Evolutionary conservation across 345 rosid genomes (phyloP), one percentile per base, ranked within the genome.

Genomic region (Pistacia atlantica): DNA sequence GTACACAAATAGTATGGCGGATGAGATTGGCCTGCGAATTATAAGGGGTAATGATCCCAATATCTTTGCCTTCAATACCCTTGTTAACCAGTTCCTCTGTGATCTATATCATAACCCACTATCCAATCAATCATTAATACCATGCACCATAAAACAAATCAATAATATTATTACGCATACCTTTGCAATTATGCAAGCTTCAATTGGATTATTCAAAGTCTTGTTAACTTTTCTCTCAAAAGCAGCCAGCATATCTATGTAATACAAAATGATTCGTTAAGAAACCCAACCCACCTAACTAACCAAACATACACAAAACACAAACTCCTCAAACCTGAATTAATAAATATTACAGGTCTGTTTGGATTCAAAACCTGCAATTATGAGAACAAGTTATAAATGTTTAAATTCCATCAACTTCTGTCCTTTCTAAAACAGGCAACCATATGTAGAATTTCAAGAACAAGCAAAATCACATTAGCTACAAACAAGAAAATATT

Each of bases 11-110:
- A 35, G 79, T 67, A 49, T 80, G 81, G 80, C 87, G 82, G 68
- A 93, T 89, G 79, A 93, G 93, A 85, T 82, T 89, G 46, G 87
- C 91, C 84, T 95, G 98, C 28, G 99, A 86, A 81, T 95, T 95
- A 82, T 95, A 95, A 38, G 99, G 99, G 72, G 98, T 92, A 71
- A 95, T 95, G 79, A 93, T 88, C 71, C 99, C 98, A 59, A 95
- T 91, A 73, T 93, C 93, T 71, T 90, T 87, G 61, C 84, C 84
- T 82, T 85, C 84, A 71, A 92, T 86, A 74, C 98, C 98, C 72
- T 83, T 83, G 55, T 78, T 82, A 17, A 90, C 74, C 62, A 93
- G 83, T 83, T 82, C 89, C 76, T 88, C 87, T 9, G 88, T 80
- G 75, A 93, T 81, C 99, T 95, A 75, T 22, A 80, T 61, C 31